Conservation (phyloP, 2,329 filamentous ascomycete species). For the Aureobasidium sp. region DNA sequence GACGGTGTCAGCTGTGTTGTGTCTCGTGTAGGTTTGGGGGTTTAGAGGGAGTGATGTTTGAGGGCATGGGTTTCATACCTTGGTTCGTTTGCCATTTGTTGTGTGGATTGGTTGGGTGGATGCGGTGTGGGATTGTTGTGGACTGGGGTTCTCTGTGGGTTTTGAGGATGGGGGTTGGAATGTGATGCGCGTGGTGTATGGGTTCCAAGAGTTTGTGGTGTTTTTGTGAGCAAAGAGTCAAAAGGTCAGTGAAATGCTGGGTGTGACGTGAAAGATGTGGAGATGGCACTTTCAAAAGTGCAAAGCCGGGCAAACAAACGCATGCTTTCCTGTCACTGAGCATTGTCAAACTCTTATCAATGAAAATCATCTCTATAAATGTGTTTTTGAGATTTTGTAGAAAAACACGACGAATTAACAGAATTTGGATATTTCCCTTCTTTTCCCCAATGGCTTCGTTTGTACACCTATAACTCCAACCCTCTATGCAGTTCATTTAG, state of each 20-base stretch:
- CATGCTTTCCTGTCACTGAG: background rate
- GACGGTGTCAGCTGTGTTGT: no score
- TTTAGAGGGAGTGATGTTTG: background rate
- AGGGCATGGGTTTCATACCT: background rate
- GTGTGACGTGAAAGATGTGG: background rate
- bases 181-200: background rate
- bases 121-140: no score
- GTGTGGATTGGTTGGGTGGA: no score
- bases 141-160: no score
- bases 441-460: background rate
- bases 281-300: background rate
- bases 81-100: slow-evolving; percentile 11
- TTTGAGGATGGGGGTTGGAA: no score
- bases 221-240: background rate
- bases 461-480: slow-evolving; percentile 6
- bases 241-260: background rate
- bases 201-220: background rate
- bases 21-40: background rate
- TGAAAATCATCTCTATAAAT: background rate
- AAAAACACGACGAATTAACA: background rate
- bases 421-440: slow-evolving; percentile 6
- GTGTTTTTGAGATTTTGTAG: background rate
- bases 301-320: background rate
- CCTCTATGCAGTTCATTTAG: slow-evolving; percentile 3
- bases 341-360: background rate